A percentile compares a stretch with the other conserved stretches of the same genome.
phyloP scores from a whole-genome alignment of 345 rosid genomes.

The Eucalyptus coolabah region DNA sequence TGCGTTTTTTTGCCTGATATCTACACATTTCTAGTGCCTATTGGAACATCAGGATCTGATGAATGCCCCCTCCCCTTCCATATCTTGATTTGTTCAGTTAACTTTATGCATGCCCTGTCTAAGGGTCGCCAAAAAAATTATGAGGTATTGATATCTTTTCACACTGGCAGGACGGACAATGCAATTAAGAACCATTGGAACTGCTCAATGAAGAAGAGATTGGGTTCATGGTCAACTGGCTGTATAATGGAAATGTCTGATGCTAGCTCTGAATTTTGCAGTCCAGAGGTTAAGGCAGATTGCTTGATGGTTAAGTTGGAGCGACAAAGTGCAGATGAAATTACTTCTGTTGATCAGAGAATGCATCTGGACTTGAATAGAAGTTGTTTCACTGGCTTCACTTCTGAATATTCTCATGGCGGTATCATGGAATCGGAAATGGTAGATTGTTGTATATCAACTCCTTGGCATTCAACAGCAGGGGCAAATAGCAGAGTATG shows the following conservation, averaged over 20 bases:
- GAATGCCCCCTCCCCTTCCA: neutral
- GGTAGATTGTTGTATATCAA: neutral
- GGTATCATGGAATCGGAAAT: neutral
- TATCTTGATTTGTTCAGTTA: neutral
- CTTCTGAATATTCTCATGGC: neutral
- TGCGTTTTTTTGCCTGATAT: neutral
- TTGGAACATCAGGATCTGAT: neutral
- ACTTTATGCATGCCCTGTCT: neutral
- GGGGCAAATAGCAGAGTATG: neutral
- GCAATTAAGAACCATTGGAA: slow-evolving; percentile 55
- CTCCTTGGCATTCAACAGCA: neutral
- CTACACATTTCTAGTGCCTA: neutral
- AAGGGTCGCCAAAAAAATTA: neutral
- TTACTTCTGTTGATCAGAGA: neutral
- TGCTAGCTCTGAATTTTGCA: neutral
- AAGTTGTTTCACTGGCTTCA: neutral
- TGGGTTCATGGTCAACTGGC: slow-evolving; percentile 2
- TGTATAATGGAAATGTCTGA: neutral
- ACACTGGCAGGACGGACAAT: slow-evolving; percentile 29
- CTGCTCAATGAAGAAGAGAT: slow-evolving; percentile 29
- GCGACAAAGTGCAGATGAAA: neutral
- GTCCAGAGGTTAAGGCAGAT: neutral
- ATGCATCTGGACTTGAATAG: neutral
- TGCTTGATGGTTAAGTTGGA: neutral
- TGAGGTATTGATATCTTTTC: neutral